Evolutionary conservation across 2,329 filamentous ascomycete genomes (phyloP).

Genomic region (Penicillium sp.): DNA sequence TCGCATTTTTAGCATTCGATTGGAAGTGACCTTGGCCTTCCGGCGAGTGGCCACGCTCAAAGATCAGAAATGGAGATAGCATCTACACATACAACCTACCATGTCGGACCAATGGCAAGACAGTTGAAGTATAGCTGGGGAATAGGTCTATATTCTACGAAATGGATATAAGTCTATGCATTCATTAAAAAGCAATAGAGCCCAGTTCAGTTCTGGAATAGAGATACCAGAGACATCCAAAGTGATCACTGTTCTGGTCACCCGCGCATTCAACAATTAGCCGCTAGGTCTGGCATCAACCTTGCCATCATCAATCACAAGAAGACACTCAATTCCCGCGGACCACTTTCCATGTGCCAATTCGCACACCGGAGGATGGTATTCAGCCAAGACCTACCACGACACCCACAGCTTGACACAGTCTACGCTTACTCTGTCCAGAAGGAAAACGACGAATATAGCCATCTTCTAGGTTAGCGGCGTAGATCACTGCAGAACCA

Average conservation of each 20-base stretch:
- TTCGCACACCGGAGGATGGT: not conserved
- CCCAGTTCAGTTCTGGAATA: not conserved
- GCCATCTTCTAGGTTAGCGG: not conserved
- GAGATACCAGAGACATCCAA: not conserved
- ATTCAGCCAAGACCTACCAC: slow-evolving; percentile 1
- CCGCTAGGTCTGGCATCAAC: not conserved
- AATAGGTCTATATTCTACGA: too few relatives aligned
- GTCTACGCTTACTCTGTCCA: too few relatives aligned
- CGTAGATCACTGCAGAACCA: not conserved
- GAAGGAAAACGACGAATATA: too few relatives aligned
- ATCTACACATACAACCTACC: not conserved
- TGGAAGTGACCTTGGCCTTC: too few relatives aligned
- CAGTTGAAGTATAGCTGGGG: not conserved
- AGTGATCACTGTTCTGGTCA: not conserved
- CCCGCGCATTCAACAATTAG: not conserved
- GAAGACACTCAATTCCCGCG: not conserved
- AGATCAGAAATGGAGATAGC: not conserved
- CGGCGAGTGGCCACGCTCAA: not conserved
- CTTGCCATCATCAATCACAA: not conserved
- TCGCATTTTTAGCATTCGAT: too few relatives aligned
- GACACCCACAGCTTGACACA: not conserved
- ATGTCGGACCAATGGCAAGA: not conserved
- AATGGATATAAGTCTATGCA: too few relatives aligned
- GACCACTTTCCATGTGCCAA: not conserved
- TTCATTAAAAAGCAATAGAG: not conserved